Percentiles rank a stretch among this genome's conserved stretches.
These are phyloP conservation scores for Imleria badia DNA, from an alignment of 768 basidiomycete species.

Conservation along the genomic window DNA sequence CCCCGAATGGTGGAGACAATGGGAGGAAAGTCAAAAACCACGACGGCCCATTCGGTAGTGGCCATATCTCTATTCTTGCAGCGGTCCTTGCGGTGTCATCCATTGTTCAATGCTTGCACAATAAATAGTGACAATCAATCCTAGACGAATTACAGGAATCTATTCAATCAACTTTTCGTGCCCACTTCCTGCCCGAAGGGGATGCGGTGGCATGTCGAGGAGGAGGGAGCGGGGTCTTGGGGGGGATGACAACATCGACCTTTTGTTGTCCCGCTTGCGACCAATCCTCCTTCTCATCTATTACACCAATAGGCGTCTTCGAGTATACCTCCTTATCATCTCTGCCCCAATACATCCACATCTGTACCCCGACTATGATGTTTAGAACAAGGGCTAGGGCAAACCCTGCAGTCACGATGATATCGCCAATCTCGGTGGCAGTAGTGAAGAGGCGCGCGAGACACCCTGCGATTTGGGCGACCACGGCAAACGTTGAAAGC, in stretches of 20 bases:
- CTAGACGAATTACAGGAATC: constrained; percentile 15
- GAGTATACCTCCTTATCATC: constrained; percentile 36
- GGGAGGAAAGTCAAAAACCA: constrained; percentile 24
- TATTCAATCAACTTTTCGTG: constrained; percentile 68
- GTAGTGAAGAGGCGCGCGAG: constrained; percentile 93
- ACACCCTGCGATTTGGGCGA: constrained; percentile 86
- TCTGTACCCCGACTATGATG: constrained; percentile 75
- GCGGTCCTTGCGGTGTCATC: background rate
- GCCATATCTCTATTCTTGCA: background rate
- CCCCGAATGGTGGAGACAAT: constrained; percentile 34
- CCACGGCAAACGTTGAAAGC: constrained; percentile 89
- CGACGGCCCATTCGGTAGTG: constrained; percentile 3
- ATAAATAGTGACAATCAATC: constrained; percentile 21
- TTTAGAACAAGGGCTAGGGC: constrained; percentile 81
- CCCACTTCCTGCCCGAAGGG: constrained; percentile 64
- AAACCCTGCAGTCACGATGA: constrained; percentile 80
- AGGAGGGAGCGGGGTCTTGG: constrained; percentile 43
- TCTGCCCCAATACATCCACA: constrained; percentile 82
- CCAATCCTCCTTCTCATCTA: constrained; percentile 32
- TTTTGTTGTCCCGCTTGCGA: constrained; percentile 24
- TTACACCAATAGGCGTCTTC: constrained; percentile 16
- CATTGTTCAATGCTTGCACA: background rate
- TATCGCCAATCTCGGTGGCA: constrained; percentile 82
- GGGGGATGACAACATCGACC: constrained; percentile 45
- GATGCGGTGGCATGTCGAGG: constrained; percentile 42